Conservation (phyloP, 148 eudicot species). For the Vaccinium corymbosum region DNA sequence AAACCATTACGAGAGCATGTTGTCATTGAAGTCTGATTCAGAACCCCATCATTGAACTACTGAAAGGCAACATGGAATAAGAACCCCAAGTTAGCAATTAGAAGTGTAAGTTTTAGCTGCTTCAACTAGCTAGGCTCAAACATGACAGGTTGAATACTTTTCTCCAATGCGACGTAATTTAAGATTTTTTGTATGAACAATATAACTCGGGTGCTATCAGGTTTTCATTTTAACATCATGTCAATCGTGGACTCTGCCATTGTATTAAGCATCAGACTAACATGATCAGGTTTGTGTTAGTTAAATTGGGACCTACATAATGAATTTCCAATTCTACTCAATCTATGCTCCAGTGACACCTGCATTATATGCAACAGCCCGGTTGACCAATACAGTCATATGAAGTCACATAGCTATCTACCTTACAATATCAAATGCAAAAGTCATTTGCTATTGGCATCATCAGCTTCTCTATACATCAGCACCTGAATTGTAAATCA, state of each 20-base stretch:
- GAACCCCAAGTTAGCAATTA: neutral
- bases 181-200: neutral
- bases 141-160: neutral
- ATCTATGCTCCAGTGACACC: neutral
- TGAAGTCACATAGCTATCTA: neutral
- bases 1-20: neutral
- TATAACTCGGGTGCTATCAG: neutral
- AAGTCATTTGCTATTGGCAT: neutral
- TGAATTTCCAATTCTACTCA: neutral
- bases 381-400: neutral
- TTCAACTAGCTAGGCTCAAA: neutral
- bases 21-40: neutral
- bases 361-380: neutral
- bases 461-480: neutral
- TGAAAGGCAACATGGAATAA: neutral
- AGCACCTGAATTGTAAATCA: neutral
- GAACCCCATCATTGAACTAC: neutral
- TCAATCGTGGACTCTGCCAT: neutral
- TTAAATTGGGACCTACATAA: neutral
- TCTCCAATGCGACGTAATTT: neutral
- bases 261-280: neutral
- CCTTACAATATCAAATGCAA: neutral
- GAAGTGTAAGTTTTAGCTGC: neutral
- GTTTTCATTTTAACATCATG: neutral
- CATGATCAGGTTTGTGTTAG: conserved; percentile 14